Percentiles rank a stretch among this genome's conserved stretches.
These are phyloP conservation scores for Phaeotremella fagi DNA, from an alignment of 768 basidiomycete species.

Conservation along the genomic window DNA sequence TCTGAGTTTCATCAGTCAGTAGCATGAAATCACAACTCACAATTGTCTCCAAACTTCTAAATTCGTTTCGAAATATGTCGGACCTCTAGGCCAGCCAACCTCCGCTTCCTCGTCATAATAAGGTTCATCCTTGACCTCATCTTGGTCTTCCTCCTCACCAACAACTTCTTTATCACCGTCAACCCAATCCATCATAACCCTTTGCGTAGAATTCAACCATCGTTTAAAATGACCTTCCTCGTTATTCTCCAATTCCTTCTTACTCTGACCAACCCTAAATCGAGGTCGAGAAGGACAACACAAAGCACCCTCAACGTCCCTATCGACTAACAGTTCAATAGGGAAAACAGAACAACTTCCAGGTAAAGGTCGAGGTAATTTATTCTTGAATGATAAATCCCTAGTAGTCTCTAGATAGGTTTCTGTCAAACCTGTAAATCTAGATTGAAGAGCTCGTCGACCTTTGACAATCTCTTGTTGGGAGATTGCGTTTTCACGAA, in stretches of 20 bases:
- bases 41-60: conserved; percentile 97
- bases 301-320: conserved; percentile 39
- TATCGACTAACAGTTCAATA: conserved; percentile 24
- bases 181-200: conserved; percentile 54
- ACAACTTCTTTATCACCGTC: conserved; percentile 33
- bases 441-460: conserved; percentile 19
- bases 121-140: conserved; percentile 61
- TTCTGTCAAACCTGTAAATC: conserved; percentile 33
- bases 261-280: conserved; percentile 80
- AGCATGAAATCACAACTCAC: conserved; percentile 20
- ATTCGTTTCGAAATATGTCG: conserved; percentile 95
- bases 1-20: conserved; percentile 9
- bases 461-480: neutral
- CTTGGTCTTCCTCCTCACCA: conserved; percentile 1
- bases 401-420: conserved; percentile 38
- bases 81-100: conserved; percentile 50
- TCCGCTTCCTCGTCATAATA: conserved; percentile 55
- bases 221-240: conserved; percentile 77
- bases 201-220: conserved; percentile 69
- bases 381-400: conserved; percentile 30
- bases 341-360: conserved; percentile 19
- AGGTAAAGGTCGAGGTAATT: conserved; percentile 37
- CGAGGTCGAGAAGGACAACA: conserved; percentile 68
- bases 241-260: conserved; percentile 81
- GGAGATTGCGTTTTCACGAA: neutral